Base-by-base conservation (phyloP, 2,329 filamentous ascomycete genomes). In the Samsoniella hepiali region DNA sequence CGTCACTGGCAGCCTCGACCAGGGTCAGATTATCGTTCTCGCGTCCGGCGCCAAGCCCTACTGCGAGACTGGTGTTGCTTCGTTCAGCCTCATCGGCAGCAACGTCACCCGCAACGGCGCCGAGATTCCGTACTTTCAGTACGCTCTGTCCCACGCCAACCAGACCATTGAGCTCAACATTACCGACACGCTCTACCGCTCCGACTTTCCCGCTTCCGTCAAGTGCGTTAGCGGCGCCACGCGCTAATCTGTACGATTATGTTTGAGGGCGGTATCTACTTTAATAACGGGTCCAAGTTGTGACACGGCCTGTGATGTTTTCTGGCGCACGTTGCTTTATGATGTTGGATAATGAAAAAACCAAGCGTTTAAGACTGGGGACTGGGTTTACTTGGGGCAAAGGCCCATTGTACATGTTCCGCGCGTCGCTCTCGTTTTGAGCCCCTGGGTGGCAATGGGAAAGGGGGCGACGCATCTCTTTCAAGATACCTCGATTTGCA, bases 41-140 rank as follows among this genome's bases (percentile, higher is more conserved):
- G 75, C 78, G 15, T 73, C 83, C 36, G 68, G 68, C 40, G 27
- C 72, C 63, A 67, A 75, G 65, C 78, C 79, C 3, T 82, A 81
- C 69, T 89, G 87, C 76, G 76, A 81, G 62, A 77, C 79, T 58
- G 82, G 82, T 51, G 72, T 84, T 2, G 70, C 89, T 1, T 82
- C 85, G 53, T 78, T 89, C 68, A 71, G 80, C 62, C 79, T 89
- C 63, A 72, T 76, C 7, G 86, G 85, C 59, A 78, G 80, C 62
- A 74, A 77, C 36, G 85, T 86, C 65, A 68, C 76, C 51, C 82
- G 83, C 71, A 65, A 80, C 66, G 84, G 82, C 64, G 70, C 85
- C 70, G 73, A 78, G 53, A 74, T 89, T 59, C 71, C 74, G 44
- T 89, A 88, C 74, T 87, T 84, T 65, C 77, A 80, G 64, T 76